Conservation (phyloP, 495 filamentous ascomycete genomes). For the Neurospora sp. region DNA sequence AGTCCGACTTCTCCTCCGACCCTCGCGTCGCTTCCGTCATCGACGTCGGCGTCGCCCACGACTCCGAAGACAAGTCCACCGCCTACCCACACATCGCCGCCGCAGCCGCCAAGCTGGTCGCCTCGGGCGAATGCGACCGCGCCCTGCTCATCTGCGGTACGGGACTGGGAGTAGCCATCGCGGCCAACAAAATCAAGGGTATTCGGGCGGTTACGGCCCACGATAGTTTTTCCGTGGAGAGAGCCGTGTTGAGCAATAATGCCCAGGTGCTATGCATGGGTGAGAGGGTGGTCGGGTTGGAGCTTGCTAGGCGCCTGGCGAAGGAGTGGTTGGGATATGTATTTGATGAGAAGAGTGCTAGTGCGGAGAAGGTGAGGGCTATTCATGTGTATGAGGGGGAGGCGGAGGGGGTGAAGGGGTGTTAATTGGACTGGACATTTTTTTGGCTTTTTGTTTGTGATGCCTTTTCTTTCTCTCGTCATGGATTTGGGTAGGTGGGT, state of each 20-base stretch:
- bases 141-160: conserved; percentile 83
- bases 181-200: conserved; percentile 78
- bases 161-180: conserved; percentile 75
- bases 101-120: conserved; percentile 55
- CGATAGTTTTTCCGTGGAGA: conserved; percentile 75
- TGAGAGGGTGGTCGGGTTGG: conserved; percentile 71
- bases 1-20: conserved; percentile 55
- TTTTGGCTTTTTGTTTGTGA: neutral
- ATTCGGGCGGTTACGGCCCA: conserved; percentile 81
- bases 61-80: conserved; percentile 54
- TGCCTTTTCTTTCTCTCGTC: neutral
- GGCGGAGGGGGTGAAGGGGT: conserved; percentile 11
- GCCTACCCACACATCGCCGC: conserved; percentile 77
- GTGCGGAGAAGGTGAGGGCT: conserved; percentile 64
- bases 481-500: neutral
- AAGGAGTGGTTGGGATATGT: conserved; percentile 75
- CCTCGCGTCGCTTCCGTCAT: conserved; percentile 56
- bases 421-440: neutral
- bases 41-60: conserved; percentile 48
- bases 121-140: conserved; percentile 60
- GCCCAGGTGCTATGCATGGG: conserved; percentile 85
- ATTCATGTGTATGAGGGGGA: conserved; percentile 60
- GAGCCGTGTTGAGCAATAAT: conserved; percentile 73
- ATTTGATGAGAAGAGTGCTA: conserved; percentile 64
- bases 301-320: conserved; percentile 66